phyloP scores from a whole-genome alignment of 1,284 basidiomycete genomes.

The Heimioporus punctisporus region DNA sequence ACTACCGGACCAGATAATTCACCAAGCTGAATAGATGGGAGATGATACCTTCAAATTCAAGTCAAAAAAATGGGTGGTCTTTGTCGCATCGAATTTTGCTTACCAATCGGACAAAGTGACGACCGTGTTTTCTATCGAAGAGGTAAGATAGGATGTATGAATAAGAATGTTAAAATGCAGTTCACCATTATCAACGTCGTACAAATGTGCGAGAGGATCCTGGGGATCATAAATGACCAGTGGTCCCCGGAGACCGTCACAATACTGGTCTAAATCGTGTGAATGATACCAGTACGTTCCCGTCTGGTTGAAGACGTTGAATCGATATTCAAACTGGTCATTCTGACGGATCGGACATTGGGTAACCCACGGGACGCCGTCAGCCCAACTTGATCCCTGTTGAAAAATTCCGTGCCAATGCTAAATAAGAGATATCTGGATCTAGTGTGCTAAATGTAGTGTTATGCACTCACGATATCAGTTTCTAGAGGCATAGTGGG shows the following conservation, averaged over 20 bases:
- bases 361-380: slow-evolving; percentile 26
- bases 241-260: slow-evolving; percentile 44
- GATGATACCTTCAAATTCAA: slow-evolving; percentile 14
- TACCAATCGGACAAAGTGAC: slow-evolving; percentile 23
- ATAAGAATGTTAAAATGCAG: background rate
- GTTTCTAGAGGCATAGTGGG: slow-evolving; percentile 28
- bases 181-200: slow-evolving; percentile 35
- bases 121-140: slow-evolving; percentile 15
- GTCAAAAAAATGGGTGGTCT: background rate
- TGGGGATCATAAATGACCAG: slow-evolving; percentile 34
- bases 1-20: slow-evolving; percentile 6
- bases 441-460: background rate
- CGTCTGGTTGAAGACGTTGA: slow-evolving; percentile 16
- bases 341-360: slow-evolving; percentile 28
- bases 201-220: slow-evolving; percentile 31
- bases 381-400: slow-evolving; percentile 18
- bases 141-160: background rate
- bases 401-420: slow-evolving; percentile 32
- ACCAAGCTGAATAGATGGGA: slow-evolving; percentile 3
- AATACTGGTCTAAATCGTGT: slow-evolving; percentile 30
- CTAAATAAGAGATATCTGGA: slow-evolving; percentile 4
- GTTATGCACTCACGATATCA: slow-evolving; percentile 24
- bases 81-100: background rate
- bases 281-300: slow-evolving; percentile 31
- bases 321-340: slow-evolving; percentile 16